Evolutionary conservation across 2,329 filamentous ascomycete genomes (phyloP), one percentile per base, ranked within the genome.

Genomic region (Hymenoscyphus salicellus): DNA sequence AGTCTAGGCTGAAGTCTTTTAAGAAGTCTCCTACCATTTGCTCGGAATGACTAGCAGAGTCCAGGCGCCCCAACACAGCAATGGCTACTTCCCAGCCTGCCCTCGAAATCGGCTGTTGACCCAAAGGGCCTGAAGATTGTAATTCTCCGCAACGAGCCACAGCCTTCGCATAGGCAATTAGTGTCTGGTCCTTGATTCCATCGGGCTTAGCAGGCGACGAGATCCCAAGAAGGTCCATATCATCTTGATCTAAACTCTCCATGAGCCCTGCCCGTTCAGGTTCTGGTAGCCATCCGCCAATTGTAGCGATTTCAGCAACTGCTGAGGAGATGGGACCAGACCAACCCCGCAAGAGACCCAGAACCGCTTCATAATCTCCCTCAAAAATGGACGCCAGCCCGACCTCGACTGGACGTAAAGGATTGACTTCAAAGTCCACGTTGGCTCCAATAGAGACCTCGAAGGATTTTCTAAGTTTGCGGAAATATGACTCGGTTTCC

Each of bases 81-180:
- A 97, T 87, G 0, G 93, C 90, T 73, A 97, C 79, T 78, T 97
- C 92, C 94, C 94, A 98, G 8, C 94, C 93, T 71, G 93, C 89
- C 43, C 84, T 81, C 16, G 77, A 73, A 14, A 77, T 75, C 26
- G 68, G 66, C n/a, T 64, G 61, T 26, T 72, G 76, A 30, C 68
- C 72, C 43, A 73, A 60, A 16, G 55, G 63, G 26, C 57, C 57
- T 1, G 61, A 55, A 28, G 68, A 65, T 56, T 65, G 66, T 17
- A 76, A 55, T 23, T 64, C 46, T 83, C 81, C 66, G 83, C 82
- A 66, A 82, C 82, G 36, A 20, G 89, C 82, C 23, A 94, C 76
- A 28, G 84, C 83, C 60, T 88, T 83, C 0, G 94, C 90, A 76
- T 97, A 98, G 58, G 86, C 80, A 6, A 89, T 84, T 6, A 97